Evolutionary conservation across 2,329 filamentous ascomycete species (phyloP), one percentile per base, ranked within the genome.

Genomic region (Pseudophaeomoniella oleicola): DNA sequence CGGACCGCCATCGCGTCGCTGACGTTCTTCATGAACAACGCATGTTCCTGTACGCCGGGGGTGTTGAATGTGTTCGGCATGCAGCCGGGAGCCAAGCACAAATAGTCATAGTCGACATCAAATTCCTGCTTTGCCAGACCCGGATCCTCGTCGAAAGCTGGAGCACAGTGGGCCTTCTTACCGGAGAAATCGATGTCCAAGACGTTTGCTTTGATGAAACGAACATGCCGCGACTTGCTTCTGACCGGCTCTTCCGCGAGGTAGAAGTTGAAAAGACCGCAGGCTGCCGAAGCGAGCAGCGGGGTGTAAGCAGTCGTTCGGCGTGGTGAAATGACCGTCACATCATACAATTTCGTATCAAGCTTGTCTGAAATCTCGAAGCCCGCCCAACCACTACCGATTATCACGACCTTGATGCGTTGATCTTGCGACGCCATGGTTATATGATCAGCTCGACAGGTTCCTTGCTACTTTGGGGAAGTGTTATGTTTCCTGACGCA

Each of bases 241-340:
- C 60, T 52, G 4, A 66, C 46, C 1, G 61, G 59, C 43, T 64
- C 62, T 42, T 65, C 62, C 14, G 62, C 61, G 2, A 64, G 52
- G 15, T 58, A 53, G 41, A 63, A 62, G 37, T 63, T 54, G 51
- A 64, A 64, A 18, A 63, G 52, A 1, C 58, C 60, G 32, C 58
- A 60, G 5, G 63, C 62, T 14, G 60, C 62, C 22, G 56, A 60
- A 9, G 62, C 60, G 2, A 66, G 54, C 2, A 66, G 49, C 5
- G 63, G 62, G 1, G 62, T 66, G 38, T 64, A 60, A 34, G 59
- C 58, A 18, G 59, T 54, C 3, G 60, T 65, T 4, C 59, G 50
- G 4, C 54, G 40, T 1, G 62, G 62, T 0, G 61, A 63, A 12
- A 65, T 57, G 27, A 64, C 47, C 2, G 52, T 56, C 19, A 64